Conservation (phyloP, 495 filamentous ascomycete species). For the Aspergillus heteromorphus region DNA sequence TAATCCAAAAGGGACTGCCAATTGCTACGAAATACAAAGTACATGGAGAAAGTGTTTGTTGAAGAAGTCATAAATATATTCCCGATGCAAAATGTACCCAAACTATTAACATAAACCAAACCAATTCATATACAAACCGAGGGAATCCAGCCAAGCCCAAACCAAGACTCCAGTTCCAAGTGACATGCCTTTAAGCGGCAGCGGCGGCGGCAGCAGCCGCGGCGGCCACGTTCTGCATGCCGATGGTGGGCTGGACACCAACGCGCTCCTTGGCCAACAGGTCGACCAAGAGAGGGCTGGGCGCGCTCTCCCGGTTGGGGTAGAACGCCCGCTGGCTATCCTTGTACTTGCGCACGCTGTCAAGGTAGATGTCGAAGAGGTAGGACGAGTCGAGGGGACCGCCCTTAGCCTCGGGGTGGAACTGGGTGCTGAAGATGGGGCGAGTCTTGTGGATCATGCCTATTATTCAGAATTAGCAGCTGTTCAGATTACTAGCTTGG, state of each 20-base stretch:
- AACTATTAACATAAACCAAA: conserved; percentile 3
- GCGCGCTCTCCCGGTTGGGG: conserved; percentile 67
- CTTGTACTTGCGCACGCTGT: conserved; percentile 86
- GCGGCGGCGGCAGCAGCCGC: conserved; percentile 35
- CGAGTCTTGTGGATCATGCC: conserved; percentile 88
- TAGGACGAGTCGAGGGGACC: conserved; percentile 91
- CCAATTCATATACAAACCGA: conserved; percentile 1
- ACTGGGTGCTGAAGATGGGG: conserved; percentile 96
- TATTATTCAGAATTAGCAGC: not conserved
- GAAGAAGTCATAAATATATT: conserved; percentile 4
- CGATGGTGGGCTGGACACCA: conserved; percentile 68
- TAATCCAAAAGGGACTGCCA: no score
- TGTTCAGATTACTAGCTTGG: not conserved
- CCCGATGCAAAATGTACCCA: not conserved
- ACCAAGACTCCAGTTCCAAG: conserved; percentile 15
- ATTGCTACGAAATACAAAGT: not conserved
- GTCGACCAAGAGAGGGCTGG: conserved; percentile 81
- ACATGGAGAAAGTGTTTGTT: not conserved
- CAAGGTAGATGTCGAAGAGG: conserved; percentile 92
- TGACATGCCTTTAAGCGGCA: conserved; percentile 14
- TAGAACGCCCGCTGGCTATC: conserved; percentile 61
- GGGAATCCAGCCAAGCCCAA: conserved; percentile 6
- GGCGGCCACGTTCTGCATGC: conserved; percentile 47
- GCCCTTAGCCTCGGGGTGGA: conserved; percentile 96
- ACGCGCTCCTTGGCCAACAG: conserved; percentile 90